A percentile compares a stretch with the other conserved stretches of the same genome.
Conservation (phyloP, 495 filamentous ascomycete species). For the Xylaria flabelliformis region DNA sequence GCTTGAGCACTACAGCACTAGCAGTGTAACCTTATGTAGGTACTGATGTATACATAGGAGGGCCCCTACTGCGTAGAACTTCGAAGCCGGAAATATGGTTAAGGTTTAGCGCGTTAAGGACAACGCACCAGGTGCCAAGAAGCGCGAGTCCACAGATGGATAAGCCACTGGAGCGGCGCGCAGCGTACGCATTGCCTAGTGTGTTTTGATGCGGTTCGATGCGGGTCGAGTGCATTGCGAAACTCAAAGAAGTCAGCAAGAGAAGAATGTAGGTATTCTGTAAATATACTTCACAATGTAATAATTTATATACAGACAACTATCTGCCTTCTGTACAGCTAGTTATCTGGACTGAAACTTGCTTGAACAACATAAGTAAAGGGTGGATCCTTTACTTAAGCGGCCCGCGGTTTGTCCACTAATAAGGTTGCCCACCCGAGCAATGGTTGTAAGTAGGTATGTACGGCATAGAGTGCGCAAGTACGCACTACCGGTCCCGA, state of each 20-base stretch:
- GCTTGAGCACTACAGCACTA: neutral
- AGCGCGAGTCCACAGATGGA: neutral
- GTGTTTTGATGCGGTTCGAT: neutral
- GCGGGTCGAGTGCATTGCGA: neutral
- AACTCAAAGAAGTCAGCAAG: neutral
- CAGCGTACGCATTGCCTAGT: neutral
- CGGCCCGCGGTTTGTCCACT: neutral
- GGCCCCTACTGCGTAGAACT: neutral
- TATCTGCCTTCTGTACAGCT: neutral
- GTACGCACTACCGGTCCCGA: neutral
- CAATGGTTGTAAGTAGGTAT: neutral
- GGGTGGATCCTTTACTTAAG: neutral
- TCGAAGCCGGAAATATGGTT: neutral
- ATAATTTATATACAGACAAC: neutral
- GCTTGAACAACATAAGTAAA: neutral
- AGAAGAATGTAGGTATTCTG: neutral
- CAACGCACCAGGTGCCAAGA: slow-evolving; percentile 17
- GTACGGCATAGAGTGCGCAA: neutral
- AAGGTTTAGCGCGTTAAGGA: neutral
- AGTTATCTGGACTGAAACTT: neutral
- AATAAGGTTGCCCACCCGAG: neutral
- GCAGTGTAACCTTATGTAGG: neutral
- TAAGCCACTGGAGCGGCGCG: neutral
- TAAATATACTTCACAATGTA: neutral
- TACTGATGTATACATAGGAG: neutral